Evolutionary conservation across 2,329 filamentous ascomycete genomes (phyloP), one percentile per base, ranked within the genome.

Genomic region (Neurospora sp.): DNA sequence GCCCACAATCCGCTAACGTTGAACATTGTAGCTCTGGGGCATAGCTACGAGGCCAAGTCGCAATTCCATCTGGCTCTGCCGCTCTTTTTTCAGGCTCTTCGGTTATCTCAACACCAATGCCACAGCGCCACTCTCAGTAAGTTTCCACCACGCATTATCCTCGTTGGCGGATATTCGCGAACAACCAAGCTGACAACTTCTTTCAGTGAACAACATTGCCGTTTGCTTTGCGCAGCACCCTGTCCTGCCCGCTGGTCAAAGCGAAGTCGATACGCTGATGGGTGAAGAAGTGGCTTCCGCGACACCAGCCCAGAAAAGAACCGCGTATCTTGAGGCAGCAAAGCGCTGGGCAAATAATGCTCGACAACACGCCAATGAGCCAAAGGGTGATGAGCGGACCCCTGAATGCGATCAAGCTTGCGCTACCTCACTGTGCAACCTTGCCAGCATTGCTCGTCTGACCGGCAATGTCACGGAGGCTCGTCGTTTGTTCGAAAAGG

Each of bases 381-480:
- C 96, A 58, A 80, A 85, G 69, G 87, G 89, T 4, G 87, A 91
- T 0, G 82, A 88, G 3, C 84, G 92, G 52, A 92, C 89, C 2
- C 85, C 90, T 67, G 93, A 97, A 77, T 97, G 95, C 77, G 93
- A 97, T 78, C 80, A 91, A 70, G 92, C 91, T 1, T 97, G 94
- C 76, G 91, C 91, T 2, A 91, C 91, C 6, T 91, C 94, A 8
- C 89, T 92, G n/a, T 91, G 93, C 79, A 97, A 96, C 77, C 86
- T 97, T 68, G 95, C 90, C 33, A 92, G 96, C 75, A 90, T 97
- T 74, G 90, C 92, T 0, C 89, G 91, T 73, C 90, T 96, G 86
- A 81, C 89, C 71, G 90, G 91, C 1, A 86, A 91, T 75, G 76
- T 84, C 1, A 82, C 82, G 4, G 85, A 91, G 73, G 93, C 95